Conservation (phyloP, 2,329 filamentous ascomycete species). For the Talaromyces sp. region DNA sequence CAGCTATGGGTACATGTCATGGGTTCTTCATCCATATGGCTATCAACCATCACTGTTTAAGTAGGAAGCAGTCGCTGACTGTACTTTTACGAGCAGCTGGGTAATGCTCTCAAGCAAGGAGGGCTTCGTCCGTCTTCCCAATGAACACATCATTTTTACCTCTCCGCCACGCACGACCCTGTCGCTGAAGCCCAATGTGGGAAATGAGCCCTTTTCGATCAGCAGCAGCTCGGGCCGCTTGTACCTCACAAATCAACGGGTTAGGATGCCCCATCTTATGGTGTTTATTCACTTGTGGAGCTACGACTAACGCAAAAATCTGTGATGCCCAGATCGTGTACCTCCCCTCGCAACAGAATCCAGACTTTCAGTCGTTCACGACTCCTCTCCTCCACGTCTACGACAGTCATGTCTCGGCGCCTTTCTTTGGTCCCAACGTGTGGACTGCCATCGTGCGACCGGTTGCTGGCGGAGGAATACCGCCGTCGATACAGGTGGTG, state of each 20-base stretch:
- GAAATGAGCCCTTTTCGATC: slow-evolving; percentile 59
- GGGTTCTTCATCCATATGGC: not conserved
- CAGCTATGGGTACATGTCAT: not conserved
- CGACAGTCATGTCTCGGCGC: slow-evolving; percentile 79
- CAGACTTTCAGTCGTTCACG: slow-evolving; percentile 76
- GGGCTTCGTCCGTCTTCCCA: slow-evolving; percentile 76
- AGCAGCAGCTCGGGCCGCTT: slow-evolving; percentile 70
- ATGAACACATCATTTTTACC: slow-evolving; percentile 75
- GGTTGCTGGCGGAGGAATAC: slow-evolving; percentile 76
- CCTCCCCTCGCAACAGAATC: slow-evolving; percentile 65
- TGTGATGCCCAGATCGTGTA: slow-evolving; percentile 68
- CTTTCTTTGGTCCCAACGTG: slow-evolving; percentile 88
- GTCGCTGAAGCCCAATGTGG: slow-evolving; percentile 64
- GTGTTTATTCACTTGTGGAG: slow-evolving; percentile 10
- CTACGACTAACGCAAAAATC: slow-evolving; percentile 4
- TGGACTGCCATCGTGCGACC: slow-evolving; percentile 79
- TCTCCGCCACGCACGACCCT: slow-evolving; percentile 75
- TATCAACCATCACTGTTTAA: not conserved
- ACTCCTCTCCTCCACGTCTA: slow-evolving; percentile 80
- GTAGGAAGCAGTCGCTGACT: slow-evolving; percentile 12
- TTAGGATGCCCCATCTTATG: slow-evolving; percentile 39
- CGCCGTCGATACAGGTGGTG: slow-evolving; percentile 64
- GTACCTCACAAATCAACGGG: slow-evolving; percentile 80
- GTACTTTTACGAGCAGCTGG: slow-evolving; percentile 55
- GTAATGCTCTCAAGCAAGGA: slow-evolving; percentile 76